Percentiles rank a stretch among this genome's conserved stretches.
phyloP scores from a whole-genome alignment of 768 basidiomycete genomes.

The Pisolithus microcarpus region DNA sequence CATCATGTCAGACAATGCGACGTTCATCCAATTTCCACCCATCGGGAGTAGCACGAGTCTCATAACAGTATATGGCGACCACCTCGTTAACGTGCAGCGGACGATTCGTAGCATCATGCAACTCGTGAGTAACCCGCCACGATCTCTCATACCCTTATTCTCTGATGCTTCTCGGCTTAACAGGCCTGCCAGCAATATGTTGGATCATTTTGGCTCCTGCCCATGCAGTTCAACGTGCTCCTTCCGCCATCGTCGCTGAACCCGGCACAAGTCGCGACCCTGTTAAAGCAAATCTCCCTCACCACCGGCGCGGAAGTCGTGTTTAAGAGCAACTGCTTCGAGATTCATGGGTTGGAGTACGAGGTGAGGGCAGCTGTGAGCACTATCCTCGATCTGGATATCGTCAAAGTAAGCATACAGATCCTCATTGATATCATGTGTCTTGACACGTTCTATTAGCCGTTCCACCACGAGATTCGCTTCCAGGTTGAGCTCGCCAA shows the following conservation, averaged over 20 bases:
- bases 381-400: constrained; percentile 85
- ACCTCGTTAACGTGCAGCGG: constrained; percentile 88
- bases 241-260: constrained; percentile 78
- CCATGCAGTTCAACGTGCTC: constrained; percentile 88
- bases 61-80: constrained; percentile 91
- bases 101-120: constrained; percentile 93
- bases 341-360: constrained; percentile 89
- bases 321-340: constrained; percentile 96
- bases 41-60: constrained; percentile 89
- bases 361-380: constrained; percentile 82
- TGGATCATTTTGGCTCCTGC: constrained; percentile 95
- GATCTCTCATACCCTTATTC: not conserved
- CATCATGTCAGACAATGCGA: constrained; percentile 94
- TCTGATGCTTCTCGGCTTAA: constrained; percentile 8
- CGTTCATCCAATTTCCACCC: constrained; percentile 89
- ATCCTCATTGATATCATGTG: not conserved
- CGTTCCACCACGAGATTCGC: constrained; percentile 94
- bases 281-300: constrained; percentile 82
- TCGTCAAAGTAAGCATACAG: constrained; percentile 63
- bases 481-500: constrained; percentile 98
- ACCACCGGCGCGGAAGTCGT: constrained; percentile 89
- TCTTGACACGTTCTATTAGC: constrained; percentile 33
- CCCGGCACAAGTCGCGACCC: constrained; percentile 70
- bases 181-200: constrained; percentile 94
- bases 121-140: constrained; percentile 51